phyloP scores from a whole-genome alignment of 129 eudicot species.

The Escallonia rubra region DNA sequence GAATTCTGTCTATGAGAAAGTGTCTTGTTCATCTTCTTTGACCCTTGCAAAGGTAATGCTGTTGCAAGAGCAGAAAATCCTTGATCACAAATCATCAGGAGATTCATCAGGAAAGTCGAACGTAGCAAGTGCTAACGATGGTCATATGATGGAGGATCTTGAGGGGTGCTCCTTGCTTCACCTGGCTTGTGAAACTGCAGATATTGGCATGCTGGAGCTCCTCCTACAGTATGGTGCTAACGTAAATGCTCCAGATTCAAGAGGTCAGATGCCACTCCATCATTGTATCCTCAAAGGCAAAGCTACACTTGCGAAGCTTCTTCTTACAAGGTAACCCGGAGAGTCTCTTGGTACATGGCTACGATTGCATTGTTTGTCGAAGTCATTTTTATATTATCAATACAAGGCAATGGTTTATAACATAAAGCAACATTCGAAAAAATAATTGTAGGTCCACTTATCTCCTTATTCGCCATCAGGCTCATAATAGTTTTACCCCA shows the following conservation, averaged over 20 bases:
- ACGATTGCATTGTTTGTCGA: no score
- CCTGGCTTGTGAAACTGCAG: constrained; percentile 83
- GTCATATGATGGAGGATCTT: constrained; percentile 22
- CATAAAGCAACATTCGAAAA: no score
- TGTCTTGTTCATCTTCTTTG: constrained; percentile 34
- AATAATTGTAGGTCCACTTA: no score
- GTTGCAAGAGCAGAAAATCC: constrained; percentile 59
- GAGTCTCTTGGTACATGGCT: neutral
- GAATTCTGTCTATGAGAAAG: constrained; percentile 52
- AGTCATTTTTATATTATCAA: no score
- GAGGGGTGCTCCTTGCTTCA: constrained; percentile 79
- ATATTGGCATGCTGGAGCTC: constrained; percentile 87
- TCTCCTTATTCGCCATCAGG: no score
- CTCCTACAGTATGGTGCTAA: constrained; percentile 84
- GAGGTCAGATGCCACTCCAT: constrained; percentile 76
- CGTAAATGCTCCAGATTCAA: constrained; percentile 56
- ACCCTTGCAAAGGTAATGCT: constrained; percentile 91
- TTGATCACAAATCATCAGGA: constrained; percentile 25
- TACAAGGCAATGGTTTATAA: no score
- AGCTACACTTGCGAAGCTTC: constrained; percentile 64
- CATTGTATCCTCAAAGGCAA: constrained; percentile 74
- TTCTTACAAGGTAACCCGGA: constrained; percentile 60
- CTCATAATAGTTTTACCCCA: no score
- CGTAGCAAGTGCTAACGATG: constrained; percentile 45
- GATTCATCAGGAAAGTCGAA: constrained; percentile 19